A percentile compares a stretch with the other conserved stretches of the same genome.
These are phyloP conservation scores for Bertia moriformis DNA, from an alignment of 2,329 filamentous ascomycete species.

Conservation along the genomic window DNA sequence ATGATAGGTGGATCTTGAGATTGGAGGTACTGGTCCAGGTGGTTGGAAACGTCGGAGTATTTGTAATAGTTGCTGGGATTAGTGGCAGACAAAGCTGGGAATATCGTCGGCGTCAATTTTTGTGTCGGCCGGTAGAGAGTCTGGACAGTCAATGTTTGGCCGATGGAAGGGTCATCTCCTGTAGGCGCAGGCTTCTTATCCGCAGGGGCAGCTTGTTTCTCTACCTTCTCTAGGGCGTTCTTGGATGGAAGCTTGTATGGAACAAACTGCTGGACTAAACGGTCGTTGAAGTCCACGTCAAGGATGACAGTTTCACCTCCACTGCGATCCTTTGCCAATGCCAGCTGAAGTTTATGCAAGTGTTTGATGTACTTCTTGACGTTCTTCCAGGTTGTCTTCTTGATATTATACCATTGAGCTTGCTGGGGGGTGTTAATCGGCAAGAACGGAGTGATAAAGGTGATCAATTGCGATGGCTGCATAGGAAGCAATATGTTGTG, in stretches of 20 bases:
- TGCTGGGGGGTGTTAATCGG: conserved; percentile 40
- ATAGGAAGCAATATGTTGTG: conserved; percentile 46
- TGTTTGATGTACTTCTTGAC: conserved; percentile 57
- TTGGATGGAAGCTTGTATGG: conserved; percentile 44
- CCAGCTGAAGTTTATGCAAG: conserved; percentile 45
- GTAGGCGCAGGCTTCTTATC: conserved; percentile 7
- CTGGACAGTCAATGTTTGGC: conserved; percentile 8
- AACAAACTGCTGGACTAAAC: conserved; percentile 34
- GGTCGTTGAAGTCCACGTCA: conserved; percentile 49
- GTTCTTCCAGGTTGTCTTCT: conserved; percentile 59
- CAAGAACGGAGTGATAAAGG: conserved; percentile 52
- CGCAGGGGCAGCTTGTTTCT: conserved; percentile 8
- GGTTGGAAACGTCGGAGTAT: conserved; percentile 38
- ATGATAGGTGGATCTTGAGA: conserved; percentile 34
- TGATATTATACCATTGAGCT: conserved; percentile 45
- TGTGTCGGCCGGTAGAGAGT: conserved; percentile 9
- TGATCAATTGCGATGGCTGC: conserved; percentile 47
- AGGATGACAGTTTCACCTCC: conserved; percentile 48
- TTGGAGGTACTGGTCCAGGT: conserved; percentile 42
- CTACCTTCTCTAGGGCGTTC: conserved; percentile 11
- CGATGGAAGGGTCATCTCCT: conserved; percentile 2
- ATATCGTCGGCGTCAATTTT: conserved; percentile 23
- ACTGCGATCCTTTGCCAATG: conserved; percentile 50
- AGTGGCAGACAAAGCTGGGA: conserved; percentile 12
- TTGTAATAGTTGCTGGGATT: conserved; percentile 40